Base-by-base conservation (phyloP, 768 basidiomycete genomes). In the Collybiopsis confluens region DNA sequence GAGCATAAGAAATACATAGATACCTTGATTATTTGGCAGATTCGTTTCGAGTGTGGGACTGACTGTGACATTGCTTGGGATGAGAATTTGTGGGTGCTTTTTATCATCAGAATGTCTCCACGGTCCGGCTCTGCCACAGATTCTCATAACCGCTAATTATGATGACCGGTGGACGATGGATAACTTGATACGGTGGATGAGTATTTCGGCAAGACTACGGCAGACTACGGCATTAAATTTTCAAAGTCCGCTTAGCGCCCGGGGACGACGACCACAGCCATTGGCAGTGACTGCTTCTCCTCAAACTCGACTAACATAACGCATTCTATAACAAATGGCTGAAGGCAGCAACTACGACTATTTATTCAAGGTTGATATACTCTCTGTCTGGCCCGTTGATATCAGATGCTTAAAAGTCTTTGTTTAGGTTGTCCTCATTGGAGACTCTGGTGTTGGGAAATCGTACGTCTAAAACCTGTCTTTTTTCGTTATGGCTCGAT, bases 371-470 rank as follows among this genome's bases (percentile, higher is more conserved):
- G 96, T 95, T 48, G 28, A 74, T 20, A 33, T 15, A 21, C 23
- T 36, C 3, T 65, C 46, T 20, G 52, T 30, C 53, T 30, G 35
- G 28, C 8, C 3, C 15, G 15, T 18, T 18, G 3, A 27, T 52
- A 4, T 23, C 10, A 30, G 26, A 3, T 26, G 21, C 56, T 54
- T 49, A 51, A 54, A 35, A 48, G 8, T 47, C 37, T 57, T 9
- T 7, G 47, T 18, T 36, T 56, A 98, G 96, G 92, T 98, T 63
- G 96, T 99, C 63, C 83, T 99, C 60, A 98, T 98, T 76, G 96
- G 96, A 68, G 96, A 99, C 73, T 97, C 94, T 58, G 96, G 96
- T 58, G 96, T 99, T 67, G 96, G 96, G 70, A 99, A 99, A 82
- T 96, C 93, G 95, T 98, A 75, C 70, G 94, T 88, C 62, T 64